Evolutionary conservation across 805 yeast species (phyloP), one percentile per base, ranked within the genome.

Genomic region (Schwanniomyces polymorphus): DNA sequence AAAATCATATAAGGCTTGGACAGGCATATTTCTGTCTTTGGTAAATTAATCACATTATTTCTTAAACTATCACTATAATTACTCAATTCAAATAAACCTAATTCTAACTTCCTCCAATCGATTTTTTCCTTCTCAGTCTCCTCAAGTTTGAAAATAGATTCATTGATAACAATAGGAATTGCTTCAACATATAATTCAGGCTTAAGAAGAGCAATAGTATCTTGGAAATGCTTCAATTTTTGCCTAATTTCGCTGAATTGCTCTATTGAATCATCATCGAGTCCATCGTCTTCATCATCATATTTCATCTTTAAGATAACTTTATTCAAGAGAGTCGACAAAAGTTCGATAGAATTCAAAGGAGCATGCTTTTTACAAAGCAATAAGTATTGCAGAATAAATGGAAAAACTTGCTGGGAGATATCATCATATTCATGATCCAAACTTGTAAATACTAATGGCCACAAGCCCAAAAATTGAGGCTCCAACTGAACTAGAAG

Each of bases 361-460:
- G 55, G 57, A 10, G 71, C 65, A 48, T 69, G 71, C 60, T 82
- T 89, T 68, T 82, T 88, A 54, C 91, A 69, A 38, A 85, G 77
- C 9, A 88, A 68, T 50, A 94, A 71, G 61, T 85, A 91, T 44
- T 83, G 87, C 33, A 88, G 81, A 40, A 94, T 71, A 57, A 90
- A 87, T 7, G 94, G 86, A 59, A 92, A 86, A 6, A 90, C 86
- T 63, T 89, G 96, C 33, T 79, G 75, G 1, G 95, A 82, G 11
- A 92, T 85, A 55, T 94, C 97, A 64, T 94, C 98, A 60, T 85
- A 91, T 52, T 86, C 96, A 63, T 90, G 86, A 27, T 81, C 78
- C 61, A 94, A 76, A 53, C 86, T 88, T 49, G 76, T 76, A 48
- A 92, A 76, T 7, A 87, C 73, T 27, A 83, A 73, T 18, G 97